Conservation (phyloP, 1,284 basidiomycete species). For the Gymnopus androsaceus region DNA sequence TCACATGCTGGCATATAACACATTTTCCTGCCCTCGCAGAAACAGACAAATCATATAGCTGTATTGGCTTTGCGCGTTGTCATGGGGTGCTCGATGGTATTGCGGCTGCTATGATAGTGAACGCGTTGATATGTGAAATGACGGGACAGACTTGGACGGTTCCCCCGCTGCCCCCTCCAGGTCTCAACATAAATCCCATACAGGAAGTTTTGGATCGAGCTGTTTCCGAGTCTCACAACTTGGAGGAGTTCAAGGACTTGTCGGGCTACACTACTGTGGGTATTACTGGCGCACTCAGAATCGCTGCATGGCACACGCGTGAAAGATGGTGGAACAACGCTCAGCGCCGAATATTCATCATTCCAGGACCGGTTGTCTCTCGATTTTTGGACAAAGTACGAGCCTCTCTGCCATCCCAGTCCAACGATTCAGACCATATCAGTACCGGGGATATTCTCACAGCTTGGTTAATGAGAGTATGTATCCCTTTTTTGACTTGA, state of each 20-base stretch:
- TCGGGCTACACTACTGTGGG: slow-evolving; percentile 26
- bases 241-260: slow-evolving; percentile 8
- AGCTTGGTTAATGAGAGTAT: slow-evolving; percentile 20
- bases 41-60: slow-evolving; percentile 32
- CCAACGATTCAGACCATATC: slow-evolving; percentile 4
- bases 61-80: slow-evolving; percentile 41
- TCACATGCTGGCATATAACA: slow-evolving; percentile 45
- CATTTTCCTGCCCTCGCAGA: slow-evolving; percentile 33
- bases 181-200: slow-evolving; percentile 34
- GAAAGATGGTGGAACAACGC: slow-evolving; percentile 36
- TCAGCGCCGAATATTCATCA: slow-evolving; percentile 28
- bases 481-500: not conserved
- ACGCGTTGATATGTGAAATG: slow-evolving; percentile 40
- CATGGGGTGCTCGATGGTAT: slow-evolving; percentile 44
- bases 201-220: slow-evolving; percentile 25
- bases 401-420: not conserved
- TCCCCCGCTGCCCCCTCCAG: slow-evolving; percentile 33
- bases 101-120: slow-evolving; percentile 36
- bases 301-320: slow-evolving; percentile 32
- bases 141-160: slow-evolving; percentile 34
- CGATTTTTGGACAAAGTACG: slow-evolving; percentile 13
- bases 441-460: slow-evolving; percentile 18
- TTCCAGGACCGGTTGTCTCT: slow-evolving; percentile 24
- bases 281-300: slow-evolving; percentile 27
- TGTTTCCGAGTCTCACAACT: not conserved